phyloP scores from a whole-genome alignment of 2,329 filamentous ascomycete species.

The Penicillium sp. region DNA sequence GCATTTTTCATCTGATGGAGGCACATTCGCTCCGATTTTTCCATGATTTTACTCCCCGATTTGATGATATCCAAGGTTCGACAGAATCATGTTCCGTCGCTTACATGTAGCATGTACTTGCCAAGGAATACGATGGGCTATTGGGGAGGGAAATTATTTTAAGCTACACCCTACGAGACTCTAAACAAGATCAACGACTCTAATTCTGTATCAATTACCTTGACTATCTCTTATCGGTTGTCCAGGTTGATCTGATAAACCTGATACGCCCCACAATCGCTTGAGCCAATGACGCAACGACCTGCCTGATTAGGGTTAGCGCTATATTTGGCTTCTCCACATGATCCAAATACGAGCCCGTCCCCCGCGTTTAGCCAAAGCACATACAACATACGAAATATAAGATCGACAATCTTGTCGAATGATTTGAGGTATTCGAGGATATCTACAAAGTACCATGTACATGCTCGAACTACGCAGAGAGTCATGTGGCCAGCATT shows the following conservation, averaged over 20 bases:
- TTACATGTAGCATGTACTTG: neutral
- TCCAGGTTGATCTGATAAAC: neutral
- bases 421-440: neutral
- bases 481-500: neutral
- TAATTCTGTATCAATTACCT: neutral
- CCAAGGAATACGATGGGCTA: neutral
- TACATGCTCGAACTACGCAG: neutral
- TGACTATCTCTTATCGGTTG: slow-evolving; percentile 2
- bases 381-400: neutral
- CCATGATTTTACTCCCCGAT: no score
- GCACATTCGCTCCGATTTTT: no score
- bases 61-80: no score
- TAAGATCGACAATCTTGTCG: neutral
- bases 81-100: neutral
- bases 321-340: slow-evolving; percentile 13
- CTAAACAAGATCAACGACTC: neutral
- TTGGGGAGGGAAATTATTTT: neutral
- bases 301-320: slow-evolving; percentile 14
- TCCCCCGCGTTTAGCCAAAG: slow-evolving; percentile 7
- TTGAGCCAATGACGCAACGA: slow-evolving; percentile 2
- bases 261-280: neutral
- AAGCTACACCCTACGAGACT: neutral
- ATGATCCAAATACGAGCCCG: neutral
- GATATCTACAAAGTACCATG: neutral
- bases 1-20: neutral